A percentile compares a stretch with the other conserved stretches of the same genome.
These are phyloP conservation scores for Aspergillus wentii DNA, from an alignment of 495 filamentous ascomycete species.

Conservation along the genomic window DNA sequence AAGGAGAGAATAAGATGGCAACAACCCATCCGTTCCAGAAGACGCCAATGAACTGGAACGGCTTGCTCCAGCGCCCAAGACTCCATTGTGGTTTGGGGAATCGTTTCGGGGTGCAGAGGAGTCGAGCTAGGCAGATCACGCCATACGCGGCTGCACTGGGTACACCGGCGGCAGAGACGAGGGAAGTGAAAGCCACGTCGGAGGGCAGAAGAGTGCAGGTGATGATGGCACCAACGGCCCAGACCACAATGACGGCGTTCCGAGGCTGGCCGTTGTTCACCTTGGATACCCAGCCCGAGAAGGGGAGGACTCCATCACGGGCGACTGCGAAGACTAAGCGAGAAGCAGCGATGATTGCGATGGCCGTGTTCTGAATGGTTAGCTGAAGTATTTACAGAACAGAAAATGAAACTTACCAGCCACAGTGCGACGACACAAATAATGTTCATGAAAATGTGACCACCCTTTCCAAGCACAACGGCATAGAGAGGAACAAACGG, in stretches of 20 bases:
- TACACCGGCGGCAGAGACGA: conserved; percentile 46
- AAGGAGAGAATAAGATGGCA: conserved; percentile 44
- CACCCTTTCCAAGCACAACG: conserved; percentile 45
- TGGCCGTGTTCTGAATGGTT: conserved; percentile 43
- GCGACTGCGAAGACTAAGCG: conserved; percentile 54
- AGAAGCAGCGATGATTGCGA: conserved; percentile 51
- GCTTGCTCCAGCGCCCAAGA: conserved; percentile 38
- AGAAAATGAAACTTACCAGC: conserved; percentile 26
- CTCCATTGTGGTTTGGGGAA: conserved; percentile 45
- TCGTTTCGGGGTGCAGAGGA: conserved; percentile 40
- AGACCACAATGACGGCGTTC: conserved; percentile 52
- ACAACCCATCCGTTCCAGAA: conserved; percentile 50
- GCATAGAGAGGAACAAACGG: conserved; percentile 52
- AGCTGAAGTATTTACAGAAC: conserved; percentile 1
- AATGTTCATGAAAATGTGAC: conserved; percentile 51
- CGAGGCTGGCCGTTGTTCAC: conserved; percentile 47
- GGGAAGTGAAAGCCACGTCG: conserved; percentile 49
- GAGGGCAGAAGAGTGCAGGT: conserved; percentile 51
- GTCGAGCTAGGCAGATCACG: conserved; percentile 47
- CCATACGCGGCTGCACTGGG: conserved; percentile 51
- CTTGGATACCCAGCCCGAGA: conserved; percentile 49
- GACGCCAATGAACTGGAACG: conserved; percentile 44
- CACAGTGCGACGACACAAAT: conserved; percentile 46
- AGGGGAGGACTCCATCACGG: conserved; percentile 51
- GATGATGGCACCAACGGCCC: conserved; percentile 42